Conservation (phyloP, 2,329 filamentous ascomycete species). For the Lecanicillium sp. region DNA sequence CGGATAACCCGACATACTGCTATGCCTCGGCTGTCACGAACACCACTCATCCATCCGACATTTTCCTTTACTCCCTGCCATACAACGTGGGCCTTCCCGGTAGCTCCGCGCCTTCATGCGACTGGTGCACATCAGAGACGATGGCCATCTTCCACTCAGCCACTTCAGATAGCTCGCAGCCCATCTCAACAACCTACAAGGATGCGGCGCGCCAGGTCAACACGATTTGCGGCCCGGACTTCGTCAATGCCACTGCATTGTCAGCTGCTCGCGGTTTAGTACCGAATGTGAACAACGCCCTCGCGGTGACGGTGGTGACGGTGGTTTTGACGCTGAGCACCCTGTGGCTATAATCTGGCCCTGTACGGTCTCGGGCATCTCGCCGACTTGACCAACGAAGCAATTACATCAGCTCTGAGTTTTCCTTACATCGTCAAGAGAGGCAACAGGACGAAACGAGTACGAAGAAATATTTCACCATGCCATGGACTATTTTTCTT, state of each 20-base stretch:
- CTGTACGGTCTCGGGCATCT: no score
- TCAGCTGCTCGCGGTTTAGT: background rate
- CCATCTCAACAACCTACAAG: constrained; percentile 62
- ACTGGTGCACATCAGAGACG: constrained; percentile 65
- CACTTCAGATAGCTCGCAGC: constrained; percentile 56
- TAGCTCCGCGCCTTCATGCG: constrained; percentile 65
- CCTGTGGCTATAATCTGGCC: background rate
- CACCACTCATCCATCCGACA: constrained; percentile 57
- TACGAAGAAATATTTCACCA: no score
- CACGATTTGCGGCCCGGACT: constrained; percentile 49
- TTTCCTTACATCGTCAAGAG: no score
- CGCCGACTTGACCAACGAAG: no score
- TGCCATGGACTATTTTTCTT: no score
- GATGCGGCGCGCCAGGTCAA: constrained; percentile 68
- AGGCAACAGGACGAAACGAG: no score
- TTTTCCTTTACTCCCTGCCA: constrained; percentile 80
- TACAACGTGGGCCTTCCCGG: constrained; percentile 65
- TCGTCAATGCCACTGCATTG: constrained; percentile 43
- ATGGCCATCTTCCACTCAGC: constrained; percentile 74
- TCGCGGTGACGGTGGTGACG: background rate
- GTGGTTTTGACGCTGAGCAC: constrained; percentile 4
- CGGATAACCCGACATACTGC: constrained; percentile 63
- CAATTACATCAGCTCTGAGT: no score
- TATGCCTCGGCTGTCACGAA: constrained; percentile 84
- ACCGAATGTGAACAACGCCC: background rate